phyloP scores from a whole-genome alignment of 176 grass and related monocot species.

The Saccharum officinarum region DNA sequence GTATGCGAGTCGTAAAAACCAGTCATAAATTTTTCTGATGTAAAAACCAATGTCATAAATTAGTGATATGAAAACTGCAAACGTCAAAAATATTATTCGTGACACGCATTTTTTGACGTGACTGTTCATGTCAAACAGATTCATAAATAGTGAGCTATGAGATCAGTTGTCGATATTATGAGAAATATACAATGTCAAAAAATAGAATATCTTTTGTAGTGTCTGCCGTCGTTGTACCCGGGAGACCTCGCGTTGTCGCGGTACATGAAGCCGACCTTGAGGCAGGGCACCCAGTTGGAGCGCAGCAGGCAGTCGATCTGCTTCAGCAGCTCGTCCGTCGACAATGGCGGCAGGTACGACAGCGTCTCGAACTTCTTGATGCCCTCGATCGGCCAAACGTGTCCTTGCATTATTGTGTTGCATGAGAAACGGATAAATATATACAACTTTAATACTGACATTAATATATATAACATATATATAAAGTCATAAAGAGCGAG shows the following conservation, averaged over 20 bases:
- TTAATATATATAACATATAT: too few species aligned
- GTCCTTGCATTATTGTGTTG: too few species aligned
- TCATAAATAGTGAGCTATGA: not conserved
- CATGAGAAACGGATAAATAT: too few species aligned
- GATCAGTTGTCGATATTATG: not conserved
- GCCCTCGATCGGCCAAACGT: constrained; percentile 63
- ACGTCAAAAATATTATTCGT: too few species aligned
- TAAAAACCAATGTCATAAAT: too few species aligned
- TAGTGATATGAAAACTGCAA: too few species aligned
- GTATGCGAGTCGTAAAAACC: too few species aligned
- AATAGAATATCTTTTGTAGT: constrained; percentile 23
- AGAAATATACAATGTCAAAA: not conserved
- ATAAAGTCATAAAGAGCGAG: too few species aligned
- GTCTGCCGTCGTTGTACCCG: constrained; percentile 63
- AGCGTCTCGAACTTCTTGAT: constrained; percentile 64
- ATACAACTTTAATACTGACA: too few species aligned
- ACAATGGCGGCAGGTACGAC: constrained; percentile 54
- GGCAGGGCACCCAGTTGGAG: constrained; percentile 48
- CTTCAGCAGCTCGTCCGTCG: constrained; percentile 39
- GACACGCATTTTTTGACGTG: too few species aligned
- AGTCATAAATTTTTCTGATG: too few species aligned
- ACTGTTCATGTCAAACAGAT: too few species aligned
- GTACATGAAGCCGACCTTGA: constrained; percentile 40
- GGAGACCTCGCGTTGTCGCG: constrained; percentile 36
- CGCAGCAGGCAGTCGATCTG: constrained; percentile 60